A percentile compares a stretch with the other conserved stretches of the same genome.
Evolutionary conservation across 495 filamentous ascomycete species (phyloP).

Genomic region (Penicillium soppii): DNA sequence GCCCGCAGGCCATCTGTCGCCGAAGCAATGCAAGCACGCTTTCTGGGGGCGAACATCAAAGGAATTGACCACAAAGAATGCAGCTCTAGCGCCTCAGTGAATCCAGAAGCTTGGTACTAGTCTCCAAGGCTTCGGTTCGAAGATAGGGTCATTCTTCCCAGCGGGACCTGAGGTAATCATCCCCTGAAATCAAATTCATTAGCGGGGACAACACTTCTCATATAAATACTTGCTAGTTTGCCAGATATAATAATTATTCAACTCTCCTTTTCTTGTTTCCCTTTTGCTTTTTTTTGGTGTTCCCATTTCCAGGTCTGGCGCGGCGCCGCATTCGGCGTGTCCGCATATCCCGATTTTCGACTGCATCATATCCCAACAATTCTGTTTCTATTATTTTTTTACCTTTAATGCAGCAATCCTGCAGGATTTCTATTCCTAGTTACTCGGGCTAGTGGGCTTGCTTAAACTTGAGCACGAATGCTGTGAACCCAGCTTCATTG

Average conservation of each 20-base stretch:
- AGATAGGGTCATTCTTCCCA: neutral
- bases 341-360: constrained; percentile 21
- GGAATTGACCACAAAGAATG: constrained; percentile 10
- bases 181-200: constrained; percentile 1
- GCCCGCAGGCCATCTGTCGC: constrained; percentile 23
- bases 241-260: too few relatives aligned
- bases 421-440: neutral
- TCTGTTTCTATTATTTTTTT: neutral
- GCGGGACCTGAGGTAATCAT: neutral
- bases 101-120: neutral
- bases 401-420: neutral
- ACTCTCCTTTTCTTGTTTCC: neutral
- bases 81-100: neutral
- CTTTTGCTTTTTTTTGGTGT: constrained; percentile 5
- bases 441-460: neutral
- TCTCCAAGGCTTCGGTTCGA: constrained; percentile 1
- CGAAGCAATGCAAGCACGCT: constrained; percentile 16
- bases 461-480: constrained; percentile 10
- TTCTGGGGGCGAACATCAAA: constrained; percentile 6
- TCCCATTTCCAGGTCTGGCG: constrained; percentile 10
- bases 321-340: constrained; percentile 27
- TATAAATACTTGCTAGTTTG: constrained; percentile 13
- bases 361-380: constrained; percentile 21
- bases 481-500: constrained; percentile 13
- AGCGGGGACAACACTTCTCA: neutral